phyloP scores from a whole-genome alignment of 129 eudicot genomes.

The Rutidosis leptorrhynchoides region DNA sequence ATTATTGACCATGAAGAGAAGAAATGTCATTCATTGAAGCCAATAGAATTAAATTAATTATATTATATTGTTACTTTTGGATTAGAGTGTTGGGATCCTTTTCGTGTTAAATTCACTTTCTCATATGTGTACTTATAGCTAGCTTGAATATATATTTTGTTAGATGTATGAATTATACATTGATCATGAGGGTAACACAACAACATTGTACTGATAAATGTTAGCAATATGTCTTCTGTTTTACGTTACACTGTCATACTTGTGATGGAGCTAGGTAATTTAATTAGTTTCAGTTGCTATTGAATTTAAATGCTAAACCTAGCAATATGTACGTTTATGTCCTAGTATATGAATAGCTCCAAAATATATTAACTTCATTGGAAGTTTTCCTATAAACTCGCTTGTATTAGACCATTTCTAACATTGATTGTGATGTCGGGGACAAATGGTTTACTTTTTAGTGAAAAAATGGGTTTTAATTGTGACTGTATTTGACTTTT shows the following conservation, averaged over 20 bases:
- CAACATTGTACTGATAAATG: conserved; percentile 26
- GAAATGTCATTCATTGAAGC: not conserved
- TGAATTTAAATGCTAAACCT: too few relatives aligned
- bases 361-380: too few relatives aligned
- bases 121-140: conserved; percentile 20
- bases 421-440: too few relatives aligned
- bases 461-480: too few relatives aligned
- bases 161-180: conserved; percentile 26
- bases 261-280: too few relatives aligned
- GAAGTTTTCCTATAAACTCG: too few relatives aligned
- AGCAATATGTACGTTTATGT: too few relatives aligned
- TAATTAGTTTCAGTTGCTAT: too few relatives aligned
- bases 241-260: not conserved
- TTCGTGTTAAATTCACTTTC: conserved; percentile 21
- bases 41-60: conserved; percentile 8
- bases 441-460: too few relatives aligned
- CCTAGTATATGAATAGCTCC: too few relatives aligned
- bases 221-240: conserved; percentile 2
- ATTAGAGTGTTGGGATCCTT: conserved; percentile 22
- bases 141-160: not conserved
- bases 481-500: too few relatives aligned
- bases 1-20: not conserved
- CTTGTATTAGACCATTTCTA: too few relatives aligned
- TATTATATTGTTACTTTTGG: conserved; percentile 1
- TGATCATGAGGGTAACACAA: conserved; percentile 19